Evolutionary conservation across 805 yeast genomes (phyloP).

Genomic region (Suhomyces kilbournensis): DNA sequence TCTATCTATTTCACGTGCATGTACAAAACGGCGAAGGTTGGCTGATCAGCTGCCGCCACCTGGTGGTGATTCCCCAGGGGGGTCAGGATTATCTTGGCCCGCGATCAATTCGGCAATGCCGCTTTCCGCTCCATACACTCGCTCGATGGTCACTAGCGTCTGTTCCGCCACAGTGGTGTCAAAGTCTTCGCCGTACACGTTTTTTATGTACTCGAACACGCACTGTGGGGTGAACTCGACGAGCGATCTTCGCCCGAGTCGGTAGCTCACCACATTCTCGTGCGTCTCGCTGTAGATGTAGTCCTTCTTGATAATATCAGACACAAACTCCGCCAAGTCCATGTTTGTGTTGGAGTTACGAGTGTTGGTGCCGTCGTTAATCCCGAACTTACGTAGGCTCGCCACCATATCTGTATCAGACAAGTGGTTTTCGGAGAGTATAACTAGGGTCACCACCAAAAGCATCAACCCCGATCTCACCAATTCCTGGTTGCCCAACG

Average conservation of each 20-base stretch:
- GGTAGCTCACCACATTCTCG: constrained; percentile 19
- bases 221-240: constrained; percentile 31
- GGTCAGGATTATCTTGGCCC: background rate
- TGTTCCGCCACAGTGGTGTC: constrained; percentile 16
- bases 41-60: background rate
- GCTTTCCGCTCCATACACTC: constrained; percentile 19
- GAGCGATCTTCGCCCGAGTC: constrained; percentile 31
- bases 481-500: constrained; percentile 24
- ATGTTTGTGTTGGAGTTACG: constrained; percentile 11
- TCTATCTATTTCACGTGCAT: background rate
- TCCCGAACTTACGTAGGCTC: constrained; percentile 19
- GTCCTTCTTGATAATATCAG: constrained; percentile 27
- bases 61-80: background rate
- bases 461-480: constrained; percentile 30
- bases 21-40: background rate
- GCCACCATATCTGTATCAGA: constrained; percentile 23
- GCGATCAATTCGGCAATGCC: background rate
- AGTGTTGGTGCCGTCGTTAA: constrained; percentile 10
- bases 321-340: constrained; percentile 19
- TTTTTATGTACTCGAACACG: constrained; percentile 24
- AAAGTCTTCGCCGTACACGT: constrained; percentile 23
- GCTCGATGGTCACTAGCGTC: constrained; percentile 21
- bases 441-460: constrained; percentile 26
- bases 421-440: constrained; percentile 31
- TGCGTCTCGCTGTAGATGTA: constrained; percentile 18